Base-by-base conservation (phyloP, 345 rosid species). In the Brassica incana region DNA sequence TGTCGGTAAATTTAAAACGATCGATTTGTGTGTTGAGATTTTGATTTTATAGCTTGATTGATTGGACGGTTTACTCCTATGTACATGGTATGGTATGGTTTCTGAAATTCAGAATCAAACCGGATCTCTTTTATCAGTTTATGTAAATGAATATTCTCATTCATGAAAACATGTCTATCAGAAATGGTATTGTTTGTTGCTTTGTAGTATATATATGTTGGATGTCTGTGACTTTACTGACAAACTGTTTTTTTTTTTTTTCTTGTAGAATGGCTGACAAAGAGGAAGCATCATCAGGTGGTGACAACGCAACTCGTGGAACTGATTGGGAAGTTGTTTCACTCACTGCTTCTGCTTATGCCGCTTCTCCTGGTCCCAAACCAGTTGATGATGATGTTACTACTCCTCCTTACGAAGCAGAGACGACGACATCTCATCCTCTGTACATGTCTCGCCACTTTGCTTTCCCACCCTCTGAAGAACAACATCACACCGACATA, bases 381-480 rank as follows among this genome's bases (percentile, higher is more conserved):
- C 84, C 77, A 45, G 81, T 80, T 63, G 85, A 87, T 67, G 85
- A 86, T 62, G 85, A 52, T 12, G 74, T 71, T 67, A 84, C 35
- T 33, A 76, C 73, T 80, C 58, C 78, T 67, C 67, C 25, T 9
- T 72, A 18, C 40, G 84, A 76, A 50, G 80, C 84, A 4, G 93
- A 90, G 79, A 29, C 32, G 32, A 29, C 32, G 32, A 77, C 92
- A 70, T 91, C 97, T 72, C 81, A 2, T 72, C 86, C 96, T 74
- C 67, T 95, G 27, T 86, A 93, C 86, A 79, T 88, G 97, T 91
- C 98, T 54, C 36, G 88, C 58, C 98, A 96, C 88, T 96, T 96
- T 76, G 88, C 81, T 75, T 88, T 87, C 80, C 90, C 91, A 6
- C 91, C 90, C 4, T 78, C 36, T 61, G 86, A 78, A 75, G 56